These are phyloP conservation scores for Penicillium simplicissimum DNA, from an alignment of 495 filamentous ascomycete genomes.

Conservation along the genomic window DNA sequence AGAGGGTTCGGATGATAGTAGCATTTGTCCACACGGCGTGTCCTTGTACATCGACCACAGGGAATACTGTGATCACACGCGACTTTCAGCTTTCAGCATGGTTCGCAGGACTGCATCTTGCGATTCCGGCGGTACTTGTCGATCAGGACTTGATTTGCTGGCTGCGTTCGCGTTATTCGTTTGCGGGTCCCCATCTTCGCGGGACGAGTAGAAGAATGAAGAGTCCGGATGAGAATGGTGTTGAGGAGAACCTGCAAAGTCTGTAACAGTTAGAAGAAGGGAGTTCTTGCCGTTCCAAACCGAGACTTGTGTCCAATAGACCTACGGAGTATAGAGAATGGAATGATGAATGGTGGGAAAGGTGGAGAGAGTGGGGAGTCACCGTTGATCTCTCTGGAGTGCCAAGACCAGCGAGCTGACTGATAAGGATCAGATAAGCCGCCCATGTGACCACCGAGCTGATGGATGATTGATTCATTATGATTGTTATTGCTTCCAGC, in stretches of 20 bases:
- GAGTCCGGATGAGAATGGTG: neutral
- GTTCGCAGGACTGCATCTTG: conserved; percentile 11
- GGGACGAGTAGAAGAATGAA: neutral
- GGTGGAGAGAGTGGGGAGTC: too few relatives aligned
- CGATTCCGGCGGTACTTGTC: conserved; percentile 4
- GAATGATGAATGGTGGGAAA: too few relatives aligned
- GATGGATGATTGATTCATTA: too few relatives aligned
- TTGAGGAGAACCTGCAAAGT: neutral
- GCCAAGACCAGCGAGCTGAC: too few relatives aligned
- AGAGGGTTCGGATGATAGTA: conserved; percentile 9
- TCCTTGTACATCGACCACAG: conserved; percentile 3
- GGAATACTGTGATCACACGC: conserved; percentile 6
- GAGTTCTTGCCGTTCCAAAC: too few relatives aligned
- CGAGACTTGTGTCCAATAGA: too few relatives aligned
- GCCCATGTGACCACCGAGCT: too few relatives aligned
- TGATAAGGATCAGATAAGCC: too few relatives aligned
- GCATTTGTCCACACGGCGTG: conserved; percentile 2
- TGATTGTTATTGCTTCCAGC: too few relatives aligned
- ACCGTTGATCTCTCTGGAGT: too few relatives aligned
- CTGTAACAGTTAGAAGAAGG: too few relatives aligned
- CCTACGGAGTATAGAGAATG: too few relatives aligned
- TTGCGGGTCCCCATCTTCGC: neutral
- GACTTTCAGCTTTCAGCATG: conserved; percentile 6
- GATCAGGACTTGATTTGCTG: neutral
- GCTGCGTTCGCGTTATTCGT: neutral